Conservation (phyloP, 1,284 basidiomycete species). For the Austroboletus novae-zelandiae region DNA sequence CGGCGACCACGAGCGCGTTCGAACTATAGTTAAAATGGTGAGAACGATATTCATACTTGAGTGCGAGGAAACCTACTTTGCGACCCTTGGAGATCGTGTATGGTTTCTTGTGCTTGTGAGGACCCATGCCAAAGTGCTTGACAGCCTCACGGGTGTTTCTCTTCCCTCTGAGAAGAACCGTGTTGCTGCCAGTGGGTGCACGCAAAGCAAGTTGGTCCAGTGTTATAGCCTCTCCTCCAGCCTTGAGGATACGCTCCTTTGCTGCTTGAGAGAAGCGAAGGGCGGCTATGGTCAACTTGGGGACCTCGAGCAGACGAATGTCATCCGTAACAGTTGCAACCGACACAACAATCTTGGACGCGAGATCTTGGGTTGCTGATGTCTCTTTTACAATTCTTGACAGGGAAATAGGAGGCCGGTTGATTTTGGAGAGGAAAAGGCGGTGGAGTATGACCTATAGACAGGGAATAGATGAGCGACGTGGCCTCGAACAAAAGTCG, state of each 20-base stretch:
- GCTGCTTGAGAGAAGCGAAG: constrained; percentile 94
- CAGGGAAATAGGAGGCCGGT: constrained; percentile 95
- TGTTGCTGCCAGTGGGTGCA: constrained; percentile 94
- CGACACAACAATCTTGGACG: constrained; percentile 84
- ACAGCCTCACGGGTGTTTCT: constrained; percentile 92
- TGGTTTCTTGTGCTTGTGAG: constrained; percentile 93
- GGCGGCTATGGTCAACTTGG: constrained; percentile 93
- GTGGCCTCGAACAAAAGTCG: not conserved
- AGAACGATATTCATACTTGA: not conserved
- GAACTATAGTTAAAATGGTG: constrained; percentile 50
- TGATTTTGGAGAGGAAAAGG: constrained; percentile 96
- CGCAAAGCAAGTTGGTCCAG: constrained; percentile 96
- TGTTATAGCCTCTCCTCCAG: constrained; percentile 93
- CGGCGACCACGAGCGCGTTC: constrained; percentile 90
- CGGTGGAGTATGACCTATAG: constrained; percentile 87
- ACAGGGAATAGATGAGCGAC: constrained; percentile 15
- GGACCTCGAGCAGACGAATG: constrained; percentile 82
- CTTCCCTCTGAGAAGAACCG: constrained; percentile 88
- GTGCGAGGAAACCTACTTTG: constrained; percentile 55
- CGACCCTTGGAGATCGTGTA: constrained; percentile 94
- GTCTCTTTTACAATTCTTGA: constrained; percentile 88
- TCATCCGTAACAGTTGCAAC: constrained; percentile 98
- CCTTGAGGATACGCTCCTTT: constrained; percentile 91
- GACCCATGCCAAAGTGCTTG: constrained; percentile 96
- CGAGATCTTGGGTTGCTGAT: constrained; percentile 62